Base-by-base conservation (phyloP, 2,329 filamentous ascomycete genomes). In the Sporothrix mexicana region DNA sequence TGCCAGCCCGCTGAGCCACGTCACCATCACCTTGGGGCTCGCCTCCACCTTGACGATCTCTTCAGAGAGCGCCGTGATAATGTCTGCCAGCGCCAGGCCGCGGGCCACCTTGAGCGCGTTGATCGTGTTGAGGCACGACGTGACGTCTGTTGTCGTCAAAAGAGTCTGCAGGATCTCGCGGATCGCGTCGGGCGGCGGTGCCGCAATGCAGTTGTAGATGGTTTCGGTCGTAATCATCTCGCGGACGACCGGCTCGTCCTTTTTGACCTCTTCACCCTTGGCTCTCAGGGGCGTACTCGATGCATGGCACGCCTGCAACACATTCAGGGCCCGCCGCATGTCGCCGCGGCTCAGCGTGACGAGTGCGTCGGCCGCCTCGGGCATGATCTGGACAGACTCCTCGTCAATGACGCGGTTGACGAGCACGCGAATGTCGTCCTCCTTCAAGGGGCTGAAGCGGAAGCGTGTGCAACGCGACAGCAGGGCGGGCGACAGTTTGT, bases 121-220 rank as follows among this genome's bases (percentile, higher is more conserved):
- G 81, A 99, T 91, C 0, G 94, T 97, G 73, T 89, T 91, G 68
- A 99, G 85, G 79, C 95, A 98, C 47, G 93, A 93, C 1, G 93
- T 97, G 67, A 99, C 93, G 79, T 99, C 95, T 71, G 90, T 88
- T 1, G 93, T 98, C 71, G 88, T 90, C 41, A 98, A 88, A 45
- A 99, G 86, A 0, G 94, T 97, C 76, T 92, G 88, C 76, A 95
- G 86, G 71, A 99, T 98, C 77, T 92, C 90, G 76, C 89, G 87
- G 79, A 98, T 94, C 78, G 97, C 95, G 30, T 91, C 90, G 0
- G 96, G 96, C 77, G 97, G 95, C 3, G 96, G 96, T 1, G 95
- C 95, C 9, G 96, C 96, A 79, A 99, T 97, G 82, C 96, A 99
- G 82, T 94, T 95, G 85, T 98, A 99, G 79, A 99, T 98, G 8